Percentiles rank a stretch among this genome's conserved stretches.
phyloP scores from a whole-genome alignment of 1,139 yeast genomes.

The Zygosaccharomyces sapae region DNA sequence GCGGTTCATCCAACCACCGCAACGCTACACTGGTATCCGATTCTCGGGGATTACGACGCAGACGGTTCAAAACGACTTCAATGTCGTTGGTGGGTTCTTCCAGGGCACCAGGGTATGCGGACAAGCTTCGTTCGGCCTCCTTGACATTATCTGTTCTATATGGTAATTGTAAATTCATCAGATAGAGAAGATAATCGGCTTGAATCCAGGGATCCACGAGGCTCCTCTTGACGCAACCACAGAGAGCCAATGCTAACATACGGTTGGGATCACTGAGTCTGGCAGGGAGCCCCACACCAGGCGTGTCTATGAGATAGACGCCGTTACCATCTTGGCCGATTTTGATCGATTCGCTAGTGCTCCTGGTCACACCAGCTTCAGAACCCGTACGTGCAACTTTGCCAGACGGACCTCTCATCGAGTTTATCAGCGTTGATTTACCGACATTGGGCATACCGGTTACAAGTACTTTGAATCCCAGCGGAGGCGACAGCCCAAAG shows the following conservation, averaged over 20 bases:
- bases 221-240: conserved; percentile 71
- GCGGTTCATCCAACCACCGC: conserved; percentile 65
- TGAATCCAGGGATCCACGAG: conserved; percentile 78
- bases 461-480: conserved; percentile 72
- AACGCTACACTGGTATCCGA: conserved; percentile 64
- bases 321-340: conserved; percentile 49
- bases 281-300: conserved; percentile 81
- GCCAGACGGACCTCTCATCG: conserved; percentile 47
- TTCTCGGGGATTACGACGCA: conserved; percentile 33
- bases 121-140: not conserved
- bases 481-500: conserved; percentile 71
- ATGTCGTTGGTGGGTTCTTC: conserved; percentile 72
- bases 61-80: conserved; percentile 50
- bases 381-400: conserved; percentile 86
- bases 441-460: conserved; percentile 99
- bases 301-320: conserved; percentile 78
- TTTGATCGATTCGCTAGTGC: conserved; percentile 71
- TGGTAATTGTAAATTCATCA: conserved; percentile 55
- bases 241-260: conserved; percentile 70
- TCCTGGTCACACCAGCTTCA: conserved; percentile 85
- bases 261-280: conserved; percentile 55
- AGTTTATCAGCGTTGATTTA: conserved; percentile 82
- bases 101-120: conserved; percentile 44
- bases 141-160: not conserved
- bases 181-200: conserved; percentile 77